phyloP scores from a whole-genome alignment of 2,329 filamentous ascomycete genomes.

The Colletotrichum somersetense region DNA sequence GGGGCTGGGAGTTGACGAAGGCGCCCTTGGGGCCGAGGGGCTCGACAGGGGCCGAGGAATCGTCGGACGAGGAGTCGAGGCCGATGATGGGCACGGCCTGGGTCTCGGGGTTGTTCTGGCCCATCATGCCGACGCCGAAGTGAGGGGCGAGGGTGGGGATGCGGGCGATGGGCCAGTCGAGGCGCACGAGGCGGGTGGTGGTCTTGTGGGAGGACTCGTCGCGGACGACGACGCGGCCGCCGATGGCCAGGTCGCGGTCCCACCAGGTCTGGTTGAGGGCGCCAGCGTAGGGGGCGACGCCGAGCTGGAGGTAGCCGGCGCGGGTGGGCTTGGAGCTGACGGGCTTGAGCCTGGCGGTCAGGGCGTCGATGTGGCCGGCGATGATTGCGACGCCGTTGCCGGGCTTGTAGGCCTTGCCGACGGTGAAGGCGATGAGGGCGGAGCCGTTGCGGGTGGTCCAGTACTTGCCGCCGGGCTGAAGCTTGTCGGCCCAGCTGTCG shows the following conservation, averaged over 20 bases:
- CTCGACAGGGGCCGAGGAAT: constrained; percentile 49
- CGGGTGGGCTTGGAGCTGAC: constrained; percentile 86
- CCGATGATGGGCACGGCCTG: constrained; percentile 95
- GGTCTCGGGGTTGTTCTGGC: constrained; percentile 84
- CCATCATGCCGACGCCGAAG: constrained; percentile 83
- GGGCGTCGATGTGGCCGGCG: constrained; percentile 91
- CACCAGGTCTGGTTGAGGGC: constrained; percentile 93
- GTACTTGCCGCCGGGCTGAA: constrained; percentile 88
- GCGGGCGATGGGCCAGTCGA: constrained; percentile 93
- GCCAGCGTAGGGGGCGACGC: constrained; percentile 93
- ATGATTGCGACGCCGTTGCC: constrained; percentile 91
- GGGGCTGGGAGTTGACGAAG: constrained; percentile 87
- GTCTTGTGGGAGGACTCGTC: constrained; percentile 81
- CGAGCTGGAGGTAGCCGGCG: constrained; percentile 88
- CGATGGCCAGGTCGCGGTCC: constrained; percentile 94
- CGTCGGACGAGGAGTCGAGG: constrained; percentile 74
- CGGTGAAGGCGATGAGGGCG: constrained; percentile 85
- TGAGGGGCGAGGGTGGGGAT: constrained; percentile 94
- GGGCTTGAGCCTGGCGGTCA: constrained; percentile 92
- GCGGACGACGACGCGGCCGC: constrained; percentile 87
- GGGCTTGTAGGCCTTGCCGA: constrained; percentile 83
- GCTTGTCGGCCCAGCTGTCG: constrained; percentile 78
- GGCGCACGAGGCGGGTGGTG: constrained; percentile 83
- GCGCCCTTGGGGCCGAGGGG: constrained; percentile 73
- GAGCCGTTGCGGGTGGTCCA: constrained; percentile 88